Evolutionary conservation across 495 filamentous ascomycete species (phyloP), one percentile per base, ranked within the genome.

Genomic region (Xylaria telfairii): DNA sequence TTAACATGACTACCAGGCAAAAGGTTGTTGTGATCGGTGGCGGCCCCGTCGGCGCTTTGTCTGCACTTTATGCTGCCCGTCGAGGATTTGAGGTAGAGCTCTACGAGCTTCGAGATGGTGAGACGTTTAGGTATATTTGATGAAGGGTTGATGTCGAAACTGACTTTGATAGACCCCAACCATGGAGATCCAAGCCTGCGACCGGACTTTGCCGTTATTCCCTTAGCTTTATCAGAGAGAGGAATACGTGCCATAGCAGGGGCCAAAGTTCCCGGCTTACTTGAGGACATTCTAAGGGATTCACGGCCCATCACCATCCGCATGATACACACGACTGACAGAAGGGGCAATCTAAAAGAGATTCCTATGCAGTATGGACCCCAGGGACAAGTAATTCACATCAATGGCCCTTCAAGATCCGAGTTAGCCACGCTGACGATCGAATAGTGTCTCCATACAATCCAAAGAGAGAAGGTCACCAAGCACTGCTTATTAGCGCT

Each of bases 81-180:
- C 82, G 91, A 73, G 92, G 90, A n/a, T 89, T 92, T 76, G 83
- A 92, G 68, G 92, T 94, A 1, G 92, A 94, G 74, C 81, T 95
- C 63, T 95, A 95, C 79, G 92, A 95, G 75, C 78, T 95, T 57
- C 85, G 92, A 73, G 90, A 87, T 81, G 92, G 92, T 94, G 84
- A 73, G 89, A 54, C 21, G 0, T 30, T 21, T 21, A 6, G 8
- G 1, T 30, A 44, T 21, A 2, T n/a, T n/a, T n/a, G n/a, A n/a
- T n/a, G n/a, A n/a, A n/a, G n/a, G n/a, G n/a, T n/a, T n/a, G n/a
- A n/a, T n/a, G n/a, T n/a, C n/a, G 1, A 3, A 44, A 30, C 37
- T 17, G n/a, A 63, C n/a, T 28, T 63, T 32, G 3, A 0, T 44
- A 63, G 60, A 63, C n/a, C 60, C 60, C n/a, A 63, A 63, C 60